Evolutionary conservation across 768 basidiomycete genomes (phyloP).

Genomic region (Asterophora parasitica): DNA sequence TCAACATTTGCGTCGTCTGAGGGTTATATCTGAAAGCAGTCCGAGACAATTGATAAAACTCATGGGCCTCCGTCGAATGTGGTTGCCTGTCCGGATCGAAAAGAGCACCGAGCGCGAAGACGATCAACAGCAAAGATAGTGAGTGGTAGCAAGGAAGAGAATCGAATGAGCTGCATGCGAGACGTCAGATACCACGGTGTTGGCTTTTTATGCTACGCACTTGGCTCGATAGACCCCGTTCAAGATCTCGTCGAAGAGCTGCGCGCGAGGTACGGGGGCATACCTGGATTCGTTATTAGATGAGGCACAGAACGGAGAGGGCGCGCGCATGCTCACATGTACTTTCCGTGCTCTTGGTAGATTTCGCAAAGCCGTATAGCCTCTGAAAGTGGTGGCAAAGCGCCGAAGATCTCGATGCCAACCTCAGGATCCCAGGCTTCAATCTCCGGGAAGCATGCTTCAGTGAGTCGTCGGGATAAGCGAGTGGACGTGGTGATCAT

Average conservation of each 20-base stretch:
- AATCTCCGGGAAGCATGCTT: conserved; percentile 30
- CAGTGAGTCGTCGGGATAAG: conserved; percentile 36
- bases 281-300: conserved; percentile 37
- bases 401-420: conserved; percentile 37
- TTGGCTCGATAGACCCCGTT: conserved; percentile 48
- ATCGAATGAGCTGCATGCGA: conserved; percentile 31
- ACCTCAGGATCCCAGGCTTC: conserved; percentile 30
- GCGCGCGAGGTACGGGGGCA: conserved; percentile 45
- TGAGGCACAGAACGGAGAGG: neutral
- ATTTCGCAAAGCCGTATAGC: conserved; percentile 58
- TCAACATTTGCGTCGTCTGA: conserved; percentile 49
- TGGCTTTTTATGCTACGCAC: conserved; percentile 22
- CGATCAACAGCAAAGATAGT: conserved; percentile 56
- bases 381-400: conserved; percentile 54
- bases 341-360: conserved; percentile 60
- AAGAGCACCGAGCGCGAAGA: conserved; percentile 63
- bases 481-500: conserved; percentile 7
- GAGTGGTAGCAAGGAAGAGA: conserved; percentile 41
- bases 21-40: conserved; percentile 45
- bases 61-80: conserved; percentile 49
- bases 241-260: conserved; percentile 55
- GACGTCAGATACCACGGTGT: neutral
- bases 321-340: conserved; percentile 36
- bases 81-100: conserved; percentile 49
- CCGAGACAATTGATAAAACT: conserved; percentile 58